A percentile compares a stretch with the other conserved stretches of the same genome.
These are phyloP conservation scores for Hamiltosporidium tvaerminnensis DNA, from an alignment of 371 early-diverging fungal genomes.

Conservation along the genomic window DNA sequence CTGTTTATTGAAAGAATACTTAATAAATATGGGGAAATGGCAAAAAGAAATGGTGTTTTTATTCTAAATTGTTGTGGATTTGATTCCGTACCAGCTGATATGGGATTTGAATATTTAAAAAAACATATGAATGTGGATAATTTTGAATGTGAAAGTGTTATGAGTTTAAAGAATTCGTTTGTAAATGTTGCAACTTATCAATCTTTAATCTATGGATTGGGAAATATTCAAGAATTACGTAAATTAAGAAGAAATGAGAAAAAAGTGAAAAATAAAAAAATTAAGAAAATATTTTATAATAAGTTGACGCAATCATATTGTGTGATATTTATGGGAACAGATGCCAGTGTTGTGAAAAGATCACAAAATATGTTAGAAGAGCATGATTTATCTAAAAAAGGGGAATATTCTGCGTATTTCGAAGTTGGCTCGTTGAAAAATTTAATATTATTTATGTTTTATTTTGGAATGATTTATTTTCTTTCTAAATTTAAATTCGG, in stretches of 20 bases:
- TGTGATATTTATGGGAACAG: slow-evolving; percentile 48
- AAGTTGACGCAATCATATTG: slow-evolving; percentile 21
- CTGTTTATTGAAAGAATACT: slow-evolving; percentile 59
- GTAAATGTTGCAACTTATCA: slow-evolving; percentile 4
- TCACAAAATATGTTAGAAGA: slow-evolving; percentile 16
- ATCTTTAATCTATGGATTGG: neutral
- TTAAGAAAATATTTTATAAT: slow-evolving; percentile 16
- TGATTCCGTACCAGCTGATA: slow-evolving; percentile 67
- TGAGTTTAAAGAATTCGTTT: neutral
- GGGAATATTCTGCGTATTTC: slow-evolving; percentile 26
- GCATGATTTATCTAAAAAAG: neutral
- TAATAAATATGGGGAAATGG: slow-evolving; percentile 58
- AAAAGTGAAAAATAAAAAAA: neutral
- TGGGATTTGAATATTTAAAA: slow-evolving; percentile 53
- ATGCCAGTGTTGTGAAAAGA: slow-evolving; percentile 42
- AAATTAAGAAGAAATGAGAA: slow-evolving; percentile 8
- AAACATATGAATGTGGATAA: neutral
- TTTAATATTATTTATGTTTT: slow-evolving; percentile 16
- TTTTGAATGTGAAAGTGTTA: neutral
- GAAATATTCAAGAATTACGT: neutral
- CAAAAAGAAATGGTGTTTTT: slow-evolving; percentile 56
- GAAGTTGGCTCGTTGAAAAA: slow-evolving; percentile 15
- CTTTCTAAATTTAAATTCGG: slow-evolving; percentile 17
- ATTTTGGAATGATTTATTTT: slow-evolving; percentile 10
- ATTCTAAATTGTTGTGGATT: slow-evolving; percentile 72